Base-by-base conservation (phyloP, 1,284 basidiomycete species). In the Sporisorium iseilematis-ciliati region DNA sequence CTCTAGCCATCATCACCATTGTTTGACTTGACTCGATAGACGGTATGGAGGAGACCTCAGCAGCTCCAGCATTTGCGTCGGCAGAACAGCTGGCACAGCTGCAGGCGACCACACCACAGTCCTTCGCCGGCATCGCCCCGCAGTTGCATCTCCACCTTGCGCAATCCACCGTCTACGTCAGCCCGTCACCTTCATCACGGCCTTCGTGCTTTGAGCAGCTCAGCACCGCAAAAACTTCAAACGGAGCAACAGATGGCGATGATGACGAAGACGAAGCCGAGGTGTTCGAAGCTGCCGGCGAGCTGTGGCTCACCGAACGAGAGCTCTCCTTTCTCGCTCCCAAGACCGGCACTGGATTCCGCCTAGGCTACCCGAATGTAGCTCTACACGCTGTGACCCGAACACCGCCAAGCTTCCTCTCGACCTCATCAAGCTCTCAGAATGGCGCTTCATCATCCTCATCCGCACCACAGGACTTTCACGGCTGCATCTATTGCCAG, bases 401-500 rank as follows among this genome's bases (percentile, higher is more conserved):
- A 16, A 68, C 77, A 11, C 62, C 81, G 3, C 83, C 83, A 2
- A 68, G 64, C 16, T 69, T 72, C 20, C 50, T 83, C 8, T 10
- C 48, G 3, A 16, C 45, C 0, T 1, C 52, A 16, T 31, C 11
- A 14, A 38, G 35, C 35, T 38, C 35, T n/a, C 43, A 25, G 25
- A 52, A 69, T 8, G 55, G 48, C 18, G 25, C 45, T 6, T 52
- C 54, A 7, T 50, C 57, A 14, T 70, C 57, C 1, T 8, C 66
- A 2, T 38, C 61, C 8, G 16, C 55, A 1, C 18, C 52, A 25
- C 33, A 43, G 14, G n/a, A 20, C 14, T 56, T 52, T 8, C 68
- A 67, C 12, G 69, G 77, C 6, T 85, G 80, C 43, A 52, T 85
- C 4, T 85, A 85, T 57, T 82, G 82, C 51, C 83, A 85, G 66